These are phyloP conservation scores for Globisporangium cederbergense DNA, from an alignment of 352 stramenopile species.

Conservation along the genomic window DNA sequence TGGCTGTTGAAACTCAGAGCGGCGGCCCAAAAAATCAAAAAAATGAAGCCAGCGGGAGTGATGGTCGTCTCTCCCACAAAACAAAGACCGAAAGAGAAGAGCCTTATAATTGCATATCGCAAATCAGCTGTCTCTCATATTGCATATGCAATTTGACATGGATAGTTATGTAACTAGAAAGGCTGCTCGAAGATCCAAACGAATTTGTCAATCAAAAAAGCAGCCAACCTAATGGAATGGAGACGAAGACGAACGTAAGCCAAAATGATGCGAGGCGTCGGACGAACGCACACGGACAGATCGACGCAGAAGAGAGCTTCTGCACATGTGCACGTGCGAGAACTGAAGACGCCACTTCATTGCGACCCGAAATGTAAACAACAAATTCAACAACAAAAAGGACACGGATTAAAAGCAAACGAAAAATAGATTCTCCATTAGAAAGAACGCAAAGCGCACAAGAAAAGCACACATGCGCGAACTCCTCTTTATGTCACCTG, in stretches of 20 bases:
- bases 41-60: conserved; percentile 9
- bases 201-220: neutral
- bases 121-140: too few relatives aligned
- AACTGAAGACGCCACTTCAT: neutral
- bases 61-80: conserved; percentile 9
- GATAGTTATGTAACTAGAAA: too few relatives aligned
- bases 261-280: too few relatives aligned
- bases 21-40: neutral
- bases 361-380: neutral
- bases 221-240: neutral
- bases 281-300: neutral
- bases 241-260: too few relatives aligned
- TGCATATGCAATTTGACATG: too few relatives aligned
- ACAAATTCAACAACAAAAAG: neutral
- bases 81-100: neutral
- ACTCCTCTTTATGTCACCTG: neutral
- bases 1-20: neutral
- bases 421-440: neutral
- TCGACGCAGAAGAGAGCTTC: neutral
- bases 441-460: neutral
- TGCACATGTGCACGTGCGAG: neutral
- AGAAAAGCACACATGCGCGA: neutral
- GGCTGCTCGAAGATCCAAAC: too few relatives aligned
- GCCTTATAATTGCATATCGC: too few relatives aligned
- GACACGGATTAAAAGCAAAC: neutral